Percentiles rank a stretch among this genome's conserved stretches.
phyloP scores from a whole-genome alignment of 1,139 yeast species.

The Saccharomycopsis hybrid region DNA sequence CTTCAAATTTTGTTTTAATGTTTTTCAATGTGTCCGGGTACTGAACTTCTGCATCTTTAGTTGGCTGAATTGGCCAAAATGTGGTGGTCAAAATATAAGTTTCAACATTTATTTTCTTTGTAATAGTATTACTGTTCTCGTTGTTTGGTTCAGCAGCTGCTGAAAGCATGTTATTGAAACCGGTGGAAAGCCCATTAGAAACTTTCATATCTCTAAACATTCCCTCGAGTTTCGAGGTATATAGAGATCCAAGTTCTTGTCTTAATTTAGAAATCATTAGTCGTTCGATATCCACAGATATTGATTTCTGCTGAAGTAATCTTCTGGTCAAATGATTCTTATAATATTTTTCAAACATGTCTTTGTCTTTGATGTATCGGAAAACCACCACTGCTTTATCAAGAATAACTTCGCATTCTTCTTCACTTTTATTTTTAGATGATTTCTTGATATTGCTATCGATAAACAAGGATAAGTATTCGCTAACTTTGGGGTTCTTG shows the following conservation, averaged over 20 bases:
- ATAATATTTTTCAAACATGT: slow-evolving; percentile 78
- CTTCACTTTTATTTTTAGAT: slow-evolving; percentile 41
- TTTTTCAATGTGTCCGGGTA: slow-evolving; percentile 44
- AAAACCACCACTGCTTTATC: slow-evolving; percentile 55
- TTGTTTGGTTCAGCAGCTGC: slow-evolving; percentile 22
- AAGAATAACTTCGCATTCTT: slow-evolving; percentile 49
- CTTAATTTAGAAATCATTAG: slow-evolving; percentile 62
- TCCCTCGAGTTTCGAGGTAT: slow-evolving; percentile 74
- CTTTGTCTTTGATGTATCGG: slow-evolving; percentile 72
- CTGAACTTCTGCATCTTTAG: slow-evolving; percentile 47
- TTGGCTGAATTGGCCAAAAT: slow-evolving; percentile 57
- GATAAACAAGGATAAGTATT: slow-evolving; percentile 36
- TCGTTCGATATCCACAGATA: slow-evolving; percentile 53
- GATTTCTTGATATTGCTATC: slow-evolving; percentile 37
- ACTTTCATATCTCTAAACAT: slow-evolving; percentile 81
- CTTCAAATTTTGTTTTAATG: slow-evolving; percentile 37
- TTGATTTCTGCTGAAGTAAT: slow-evolving; percentile 47
- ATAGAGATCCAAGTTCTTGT: slow-evolving; percentile 75
- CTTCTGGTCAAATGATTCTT: slow-evolving; percentile 88
- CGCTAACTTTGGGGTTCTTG: slow-evolving; percentile 8
- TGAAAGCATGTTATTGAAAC: slow-evolving; percentile 32
- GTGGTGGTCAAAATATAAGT: slow-evolving; percentile 50
- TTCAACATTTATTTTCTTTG: slow-evolving; percentile 35
- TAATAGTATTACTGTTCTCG: slow-evolving; percentile 23
- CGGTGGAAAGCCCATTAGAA: slow-evolving; percentile 54